A percentile compares a stretch with the other conserved stretches of the same genome.
These are phyloP conservation scores for Pestalotiopsis sp. DNA, from an alignment of 2,329 filamentous ascomycete genomes.

Conservation along the genomic window DNA sequence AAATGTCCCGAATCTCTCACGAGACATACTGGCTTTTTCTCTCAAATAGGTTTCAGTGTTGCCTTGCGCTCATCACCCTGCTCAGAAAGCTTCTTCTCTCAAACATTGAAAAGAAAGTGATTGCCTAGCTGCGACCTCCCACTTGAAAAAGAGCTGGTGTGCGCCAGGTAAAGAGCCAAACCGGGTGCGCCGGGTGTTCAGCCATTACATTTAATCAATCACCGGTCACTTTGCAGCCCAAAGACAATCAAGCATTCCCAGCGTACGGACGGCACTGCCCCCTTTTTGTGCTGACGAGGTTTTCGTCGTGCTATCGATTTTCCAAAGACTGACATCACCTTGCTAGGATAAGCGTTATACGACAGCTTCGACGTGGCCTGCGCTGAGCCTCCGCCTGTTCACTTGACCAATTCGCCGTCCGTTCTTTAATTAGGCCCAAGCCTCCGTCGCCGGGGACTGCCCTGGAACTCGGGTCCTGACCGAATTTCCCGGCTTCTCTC, in stretches of 20 bases:
- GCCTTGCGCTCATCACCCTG: background rate
- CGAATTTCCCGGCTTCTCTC: background rate
- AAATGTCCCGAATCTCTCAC: background rate
- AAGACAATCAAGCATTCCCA: background rate
- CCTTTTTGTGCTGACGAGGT: background rate
- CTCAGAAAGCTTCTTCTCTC: background rate
- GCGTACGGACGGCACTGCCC: background rate
- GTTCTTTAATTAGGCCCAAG: conserved; percentile 1
- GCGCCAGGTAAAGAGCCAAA: background rate
- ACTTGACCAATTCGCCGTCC: conserved; percentile 7
- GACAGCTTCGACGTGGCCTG: conserved; percentile 5
- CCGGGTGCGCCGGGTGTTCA: background rate
- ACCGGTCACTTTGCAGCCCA: background rate
- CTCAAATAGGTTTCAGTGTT: background rate
- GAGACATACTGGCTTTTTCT: background rate
- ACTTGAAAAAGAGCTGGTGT: background rate
- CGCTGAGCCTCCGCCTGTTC: conserved; percentile 10
- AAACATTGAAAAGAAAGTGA: background rate
- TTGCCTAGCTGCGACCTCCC: background rate
- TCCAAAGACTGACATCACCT: conserved; percentile 3
- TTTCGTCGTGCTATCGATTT: background rate
- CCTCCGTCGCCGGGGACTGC: conserved; percentile 4
- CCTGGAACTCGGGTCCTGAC: conserved; percentile 3
- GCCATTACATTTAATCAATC: background rate
- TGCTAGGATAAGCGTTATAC: background rate